Conservation (phyloP, 345 rosid species). For the Turritis glabra region DNA sequence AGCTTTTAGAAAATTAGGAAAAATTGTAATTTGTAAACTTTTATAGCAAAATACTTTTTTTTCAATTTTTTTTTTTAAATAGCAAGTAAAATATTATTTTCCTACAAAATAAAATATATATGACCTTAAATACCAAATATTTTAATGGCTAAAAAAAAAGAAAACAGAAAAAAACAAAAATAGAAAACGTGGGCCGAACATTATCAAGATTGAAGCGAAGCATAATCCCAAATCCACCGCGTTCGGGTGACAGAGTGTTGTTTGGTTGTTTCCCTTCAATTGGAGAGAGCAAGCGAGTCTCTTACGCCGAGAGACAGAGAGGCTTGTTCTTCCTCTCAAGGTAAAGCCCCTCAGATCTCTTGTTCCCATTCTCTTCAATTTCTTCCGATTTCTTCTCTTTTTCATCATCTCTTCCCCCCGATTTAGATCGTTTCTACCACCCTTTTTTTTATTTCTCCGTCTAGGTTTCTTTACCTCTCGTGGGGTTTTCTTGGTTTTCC, state of each 20-base stretch:
- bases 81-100: neutral
- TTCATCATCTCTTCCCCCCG: neutral
- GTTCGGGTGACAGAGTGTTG: conserved; percentile 35
- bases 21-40: neutral
- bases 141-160: neutral
- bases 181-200: conserved; percentile 34
- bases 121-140: neutral
- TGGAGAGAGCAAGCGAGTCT: conserved; percentile 27
- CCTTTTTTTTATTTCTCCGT: neutral
- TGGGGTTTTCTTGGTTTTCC: neutral
- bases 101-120: neutral
- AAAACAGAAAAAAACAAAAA: neutral
- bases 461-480: neutral
- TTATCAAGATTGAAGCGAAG: conserved; percentile 19
- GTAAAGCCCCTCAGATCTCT: conserved; percentile 32
- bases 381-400: neutral
- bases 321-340: conserved; percentile 21
- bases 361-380: conserved; percentile 14
- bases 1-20: neutral
- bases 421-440: neutral
- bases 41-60: too few relatives aligned
- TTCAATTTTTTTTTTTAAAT: too few relatives aligned
- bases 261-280: neutral
- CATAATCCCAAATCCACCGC: conserved; percentile 33
- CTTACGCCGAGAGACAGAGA: conserved; percentile 14